Evolutionary conservation across 2,329 filamentous ascomycete genomes (phyloP), one percentile per base, ranked within the genome.

Genomic region (Didymella keratinophila): DNA sequence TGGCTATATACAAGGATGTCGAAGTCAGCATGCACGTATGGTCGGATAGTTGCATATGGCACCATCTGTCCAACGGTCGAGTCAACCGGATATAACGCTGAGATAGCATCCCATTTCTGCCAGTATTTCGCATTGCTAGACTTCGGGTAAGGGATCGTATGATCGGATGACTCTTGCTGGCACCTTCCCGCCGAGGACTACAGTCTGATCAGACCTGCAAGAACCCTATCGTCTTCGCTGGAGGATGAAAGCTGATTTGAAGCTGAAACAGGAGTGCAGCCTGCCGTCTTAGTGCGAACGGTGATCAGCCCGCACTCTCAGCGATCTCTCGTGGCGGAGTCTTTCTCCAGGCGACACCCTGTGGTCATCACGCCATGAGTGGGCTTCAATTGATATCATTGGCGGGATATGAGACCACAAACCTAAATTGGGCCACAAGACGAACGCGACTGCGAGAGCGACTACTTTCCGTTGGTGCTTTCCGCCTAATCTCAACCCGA

Each of bases 281-380:
- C 44, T 39, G 30, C 21, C 20, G 9, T 18, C 12, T 12, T 41
- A 44, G 20, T 28, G 39, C 20, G 11, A 36, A 27, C 41, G 41
- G 18, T 45, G 28, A 18, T n/a, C 34, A 45, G 16, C 42, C 32
- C 34, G 20, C 41, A 28, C 27, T 20, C 30, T 23, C 6, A 20
- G 16, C 32, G 14, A 28, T 46, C 25, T 14, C 41, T 50, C 18
- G 18, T 44, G n/a, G 28, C 12, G 42, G 10, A 39, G 49, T 27
- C 23, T 37, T 11, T 21, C 27, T 34, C 48, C 3, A 28, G 23
- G 16, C 30, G 23, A 41, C 6, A 21, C 4, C 10, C 21, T 27
- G n/a, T 55, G 25, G 39, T 1, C 25, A 47, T 57, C 47, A 45
- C 43, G 37, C 50, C 45, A 53, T 23, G 32, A 53, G 55, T 49